Conservation (phyloP, 2,329 filamentous ascomycete species). For the Karstenula rhodostoma region DNA sequence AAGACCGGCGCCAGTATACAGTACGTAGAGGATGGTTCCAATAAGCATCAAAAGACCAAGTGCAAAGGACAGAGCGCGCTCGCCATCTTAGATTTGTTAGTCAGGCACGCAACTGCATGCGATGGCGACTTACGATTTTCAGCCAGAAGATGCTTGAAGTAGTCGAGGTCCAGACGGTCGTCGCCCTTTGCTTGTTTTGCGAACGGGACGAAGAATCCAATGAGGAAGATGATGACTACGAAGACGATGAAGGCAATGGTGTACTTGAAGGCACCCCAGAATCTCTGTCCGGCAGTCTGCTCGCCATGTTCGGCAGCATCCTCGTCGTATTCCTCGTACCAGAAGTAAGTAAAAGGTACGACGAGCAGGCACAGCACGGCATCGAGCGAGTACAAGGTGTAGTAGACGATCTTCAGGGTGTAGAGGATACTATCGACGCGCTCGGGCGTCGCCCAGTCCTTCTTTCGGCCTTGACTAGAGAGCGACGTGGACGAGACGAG, state of each 20-base stretch:
- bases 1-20: slow-evolving; percentile 89
- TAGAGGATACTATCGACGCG: slow-evolving; percentile 79
- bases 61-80: slow-evolving; percentile 89
- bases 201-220: slow-evolving; percentile 93
- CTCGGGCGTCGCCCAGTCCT: slow-evolving; percentile 91
- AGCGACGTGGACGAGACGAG: slow-evolving; percentile 89
- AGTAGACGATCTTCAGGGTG: slow-evolving; percentile 89
- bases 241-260: slow-evolving; percentile 84
- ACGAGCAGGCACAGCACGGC: slow-evolving; percentile 87
- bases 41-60: slow-evolving; percentile 88
- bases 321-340: slow-evolving; percentile 97
- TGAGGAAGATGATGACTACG: slow-evolving; percentile 81
- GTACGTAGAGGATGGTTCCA: slow-evolving; percentile 82
- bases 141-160: slow-evolving; percentile 83
- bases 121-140: slow-evolving; percentile 71
- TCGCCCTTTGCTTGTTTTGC: slow-evolving; percentile 69
- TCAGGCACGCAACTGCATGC: slow-evolving; percentile 6
- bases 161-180: slow-evolving; percentile 82
- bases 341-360: slow-evolving; percentile 97
- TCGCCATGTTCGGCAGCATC: slow-evolving; percentile 81
- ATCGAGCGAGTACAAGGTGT: slow-evolving; percentile 90
- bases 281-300: slow-evolving; percentile 73
- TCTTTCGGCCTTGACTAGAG: slow-evolving; percentile 79
- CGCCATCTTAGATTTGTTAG: slow-evolving; percentile 67
- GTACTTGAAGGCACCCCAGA: slow-evolving; percentile 90